Evolutionary conservation across 129 eudicot species (phyloP).

Genomic region (Tagetes erecta): DNA sequence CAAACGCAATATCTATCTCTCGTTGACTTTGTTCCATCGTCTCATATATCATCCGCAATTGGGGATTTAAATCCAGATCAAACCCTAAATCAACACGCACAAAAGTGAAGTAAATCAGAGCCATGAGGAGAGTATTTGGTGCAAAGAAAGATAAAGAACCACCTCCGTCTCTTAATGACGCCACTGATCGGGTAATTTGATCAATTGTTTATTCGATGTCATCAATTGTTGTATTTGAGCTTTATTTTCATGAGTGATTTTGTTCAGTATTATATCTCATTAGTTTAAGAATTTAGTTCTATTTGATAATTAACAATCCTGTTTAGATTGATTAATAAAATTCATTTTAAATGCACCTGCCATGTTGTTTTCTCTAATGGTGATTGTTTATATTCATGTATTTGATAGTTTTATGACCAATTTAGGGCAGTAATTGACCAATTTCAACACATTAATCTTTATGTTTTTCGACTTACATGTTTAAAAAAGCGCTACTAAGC

Average conservation of each 20-base stretch:
- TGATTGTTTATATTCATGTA: conserved; percentile 10
- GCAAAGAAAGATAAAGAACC: conserved; percentile 84
- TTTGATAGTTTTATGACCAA: not conserved
- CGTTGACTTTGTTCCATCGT: conserved; percentile 25
- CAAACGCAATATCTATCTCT: conserved; percentile 20
- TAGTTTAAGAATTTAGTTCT: conserved; percentile 3
- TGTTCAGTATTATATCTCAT: not conserved
- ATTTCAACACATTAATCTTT: not conserved
- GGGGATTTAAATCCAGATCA: conserved; percentile 19
- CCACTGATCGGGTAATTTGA: conserved; percentile 67
- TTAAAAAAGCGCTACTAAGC: not conserved
- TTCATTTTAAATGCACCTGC: not conserved
- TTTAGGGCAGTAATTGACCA: not conserved
- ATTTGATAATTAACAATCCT: not conserved
- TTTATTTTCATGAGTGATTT: not conserved
- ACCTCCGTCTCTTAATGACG: conserved; percentile 75
- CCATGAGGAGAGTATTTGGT: conserved; percentile 88
- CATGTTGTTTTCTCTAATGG: not conserved
- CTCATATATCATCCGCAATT: not conserved
- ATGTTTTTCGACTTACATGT: not conserved
- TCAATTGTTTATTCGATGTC: not conserved
- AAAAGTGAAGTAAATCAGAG: conserved; percentile 16
- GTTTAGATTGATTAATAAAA: not conserved
- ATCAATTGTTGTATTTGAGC: conserved; percentile 14
- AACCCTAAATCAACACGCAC: conserved; percentile 23